Evolutionary conservation across 2,329 filamentous ascomycete genomes (phyloP), one percentile per base, ranked within the genome.

Genomic region (Penicillium sp.): DNA sequence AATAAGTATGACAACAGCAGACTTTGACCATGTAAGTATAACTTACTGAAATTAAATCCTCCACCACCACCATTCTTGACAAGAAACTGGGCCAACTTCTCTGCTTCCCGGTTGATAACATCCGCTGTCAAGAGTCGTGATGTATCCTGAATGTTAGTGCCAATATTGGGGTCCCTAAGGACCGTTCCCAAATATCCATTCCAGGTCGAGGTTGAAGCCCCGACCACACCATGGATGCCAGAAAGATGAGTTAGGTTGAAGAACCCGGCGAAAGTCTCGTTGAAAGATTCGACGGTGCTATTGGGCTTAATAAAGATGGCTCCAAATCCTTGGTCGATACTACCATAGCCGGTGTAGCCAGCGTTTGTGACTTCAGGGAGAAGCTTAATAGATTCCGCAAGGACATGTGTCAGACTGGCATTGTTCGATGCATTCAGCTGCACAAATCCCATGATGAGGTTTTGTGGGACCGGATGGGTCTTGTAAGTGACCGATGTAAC

Each of bases 401-500:
- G 20, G 2, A 40, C 8, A 17, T 40, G 7, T 17, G 12, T 40
- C n/a, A 40, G 18, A 15, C 36, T 40, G 7, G 21, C 24, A 40
- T 27, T 40, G 13, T 46, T 15, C 10, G 43, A 46, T 29, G 43
- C 32, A 37, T 46, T 46, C 3, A 46, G 43, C 32, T 46, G 43
- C 15, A 34, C 43, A 37, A 46, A 29, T 2, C 43, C 43, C 20
- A 46, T 37, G 5, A 46, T 33, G n/a, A 46, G 43, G 5, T 36
- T 46, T 20, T 46, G 7, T 5, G 43, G 43, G 13, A 46, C 43
- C 12, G 43, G 43, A 24, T 46, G 43, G 10, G 43, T 46, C 26
- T 37, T 46, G 32, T 46, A 46, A 23, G 43, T 46, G 8, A 46
- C 43, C 8, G 43, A 46, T 46, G 43, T 46, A 17, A 46, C 43